Evolutionary conservation across 148 eudicot genomes (phyloP).

Genomic region (Chenopodium album): DNA sequence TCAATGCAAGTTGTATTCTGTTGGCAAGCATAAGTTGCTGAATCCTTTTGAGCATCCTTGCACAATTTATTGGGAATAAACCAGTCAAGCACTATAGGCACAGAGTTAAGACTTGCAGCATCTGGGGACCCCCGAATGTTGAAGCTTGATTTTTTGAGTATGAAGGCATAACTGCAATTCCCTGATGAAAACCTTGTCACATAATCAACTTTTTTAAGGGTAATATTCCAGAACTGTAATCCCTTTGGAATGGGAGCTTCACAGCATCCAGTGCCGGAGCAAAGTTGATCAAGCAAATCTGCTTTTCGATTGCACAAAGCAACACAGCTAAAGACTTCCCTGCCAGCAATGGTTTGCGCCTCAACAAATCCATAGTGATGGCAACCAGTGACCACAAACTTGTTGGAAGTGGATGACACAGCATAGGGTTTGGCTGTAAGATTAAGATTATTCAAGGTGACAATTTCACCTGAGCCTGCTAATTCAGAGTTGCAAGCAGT

Average conservation of each 20-base stretch:
- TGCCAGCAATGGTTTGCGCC: conserved; percentile 3
- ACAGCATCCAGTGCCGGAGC: conserved; percentile 28
- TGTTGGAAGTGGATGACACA: conserved; percentile 14
- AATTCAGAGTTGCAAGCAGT: not conserved
- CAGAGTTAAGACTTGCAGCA: not conserved
- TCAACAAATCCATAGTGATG: conserved; percentile 22
- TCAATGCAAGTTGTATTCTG: conserved; percentile 15
- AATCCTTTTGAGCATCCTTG: conserved; percentile 6
- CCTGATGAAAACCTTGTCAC: conserved; percentile 10
- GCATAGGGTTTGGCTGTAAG: conserved; percentile 10
- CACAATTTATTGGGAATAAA: conserved; percentile 20
- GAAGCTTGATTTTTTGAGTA: conserved; percentile 14
- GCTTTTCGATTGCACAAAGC: conserved; percentile 14
- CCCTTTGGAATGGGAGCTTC: conserved; percentile 28
- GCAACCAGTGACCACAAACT: conserved; percentile 26
- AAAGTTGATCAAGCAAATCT: conserved; percentile 15
- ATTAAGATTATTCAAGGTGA: not conserved
- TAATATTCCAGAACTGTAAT: conserved; percentile 7
- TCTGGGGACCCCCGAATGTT: conserved; percentile 2
- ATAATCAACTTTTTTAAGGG: not conserved
- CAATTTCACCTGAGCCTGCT: not conserved
- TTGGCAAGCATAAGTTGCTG: conserved; percentile 23
- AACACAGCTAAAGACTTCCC: conserved; percentile 23
- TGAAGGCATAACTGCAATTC: conserved; percentile 18
- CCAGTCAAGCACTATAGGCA: conserved; percentile 23